Base-by-base conservation (phyloP, 2,329 filamentous ascomycete species). In the Fusarium sp. region DNA sequence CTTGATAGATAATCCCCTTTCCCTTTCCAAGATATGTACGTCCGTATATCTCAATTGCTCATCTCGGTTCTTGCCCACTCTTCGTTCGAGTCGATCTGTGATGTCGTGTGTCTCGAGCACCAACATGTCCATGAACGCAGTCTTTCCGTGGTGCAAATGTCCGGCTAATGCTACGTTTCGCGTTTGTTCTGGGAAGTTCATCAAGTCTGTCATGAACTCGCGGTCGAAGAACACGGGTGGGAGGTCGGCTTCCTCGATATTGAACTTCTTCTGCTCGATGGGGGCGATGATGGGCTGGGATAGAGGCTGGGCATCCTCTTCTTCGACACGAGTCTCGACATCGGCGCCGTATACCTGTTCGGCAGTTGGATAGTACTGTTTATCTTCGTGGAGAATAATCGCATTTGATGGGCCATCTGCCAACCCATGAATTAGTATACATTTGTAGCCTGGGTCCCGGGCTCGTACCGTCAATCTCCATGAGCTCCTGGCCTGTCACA, bases 361-460 rank as follows among this genome's bases (percentile, higher is more conserved):
- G 63, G 96, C 96, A n/a, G 95, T 97, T 35, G 96, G 96, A 80
- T 99, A 99, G 83, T 99, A 99, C 81, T 98, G 96, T 83, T 99
- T 99, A 84, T 99, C 96, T 86, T 99, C 96, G 84, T 99, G 96
- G 49, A 99, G 89, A 64, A 99, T 89, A n/a, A 99, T 94, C 57
- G 96, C 95, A 82, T 98, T 99, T 10, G 95, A 98, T 7, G 95
- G 93, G 19, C 93, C 94, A 81, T 94, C 90, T 89, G 73, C 69
- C 63, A 54, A 42, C 57, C 45, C 52, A 67, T 18, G 64, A 66
- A 60, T 69, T 63, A 56, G 46, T 18, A 29, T 23, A 59, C 21
- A 21, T 74, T 44, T 65, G 44, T 29, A 31, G 39, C 16, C 37
- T 44, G 23, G 52, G 16, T 48, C 31, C 18, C 35, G 33, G 38